A percentile compares a stretch with the other conserved stretches of the same genome.
These are phyloP conservation scores for Takashimella tepidaria DNA, from an alignment of 1,284 basidiomycete species.

Conservation along the genomic window DNA sequence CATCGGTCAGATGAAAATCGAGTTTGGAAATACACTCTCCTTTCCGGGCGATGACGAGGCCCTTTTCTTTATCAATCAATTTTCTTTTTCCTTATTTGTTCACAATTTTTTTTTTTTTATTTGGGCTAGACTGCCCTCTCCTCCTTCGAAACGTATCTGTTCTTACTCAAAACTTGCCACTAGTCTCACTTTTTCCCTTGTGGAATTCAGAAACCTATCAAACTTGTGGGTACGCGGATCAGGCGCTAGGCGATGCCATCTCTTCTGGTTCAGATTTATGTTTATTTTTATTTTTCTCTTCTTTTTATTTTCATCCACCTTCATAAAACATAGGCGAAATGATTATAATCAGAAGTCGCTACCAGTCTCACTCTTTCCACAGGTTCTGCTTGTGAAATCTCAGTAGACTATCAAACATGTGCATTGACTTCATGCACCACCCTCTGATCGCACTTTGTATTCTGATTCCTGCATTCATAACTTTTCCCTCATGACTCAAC, in stretches of 20 bases:
- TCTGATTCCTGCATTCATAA: not conserved
- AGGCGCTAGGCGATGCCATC: too few species aligned
- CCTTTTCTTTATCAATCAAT: not conserved
- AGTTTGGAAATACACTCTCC: not conserved
- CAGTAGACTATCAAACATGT: conserved; percentile 21
- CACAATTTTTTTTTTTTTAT: conserved; percentile 2
- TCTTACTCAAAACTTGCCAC: too few species aligned
- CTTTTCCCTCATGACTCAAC: not conserved
- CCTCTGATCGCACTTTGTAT: conserved; percentile 24
- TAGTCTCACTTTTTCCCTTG: too few species aligned
- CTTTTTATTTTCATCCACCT: too few species aligned
- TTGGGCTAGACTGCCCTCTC: too few species aligned
- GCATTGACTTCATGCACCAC: conserved; percentile 44
- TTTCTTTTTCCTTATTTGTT: not conserved
- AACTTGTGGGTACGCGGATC: too few species aligned
- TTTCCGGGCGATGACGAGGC: not conserved
- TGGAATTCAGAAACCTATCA: too few species aligned
- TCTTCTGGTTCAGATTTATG: too few species aligned
- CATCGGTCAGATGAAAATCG: too few species aligned
- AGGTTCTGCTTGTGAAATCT: conserved; percentile 1
- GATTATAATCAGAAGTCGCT: conserved; percentile 38
- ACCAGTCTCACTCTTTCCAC: conserved; percentile 12
- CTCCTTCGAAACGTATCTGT: too few species aligned
- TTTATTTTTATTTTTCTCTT: too few species aligned
- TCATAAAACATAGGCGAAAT: conserved; percentile 10